Evolutionary conservation across 441 rosid genomes (phyloP), one percentile per base, ranked within the genome.

Genomic region (Gossypium davidsonii): DNA sequence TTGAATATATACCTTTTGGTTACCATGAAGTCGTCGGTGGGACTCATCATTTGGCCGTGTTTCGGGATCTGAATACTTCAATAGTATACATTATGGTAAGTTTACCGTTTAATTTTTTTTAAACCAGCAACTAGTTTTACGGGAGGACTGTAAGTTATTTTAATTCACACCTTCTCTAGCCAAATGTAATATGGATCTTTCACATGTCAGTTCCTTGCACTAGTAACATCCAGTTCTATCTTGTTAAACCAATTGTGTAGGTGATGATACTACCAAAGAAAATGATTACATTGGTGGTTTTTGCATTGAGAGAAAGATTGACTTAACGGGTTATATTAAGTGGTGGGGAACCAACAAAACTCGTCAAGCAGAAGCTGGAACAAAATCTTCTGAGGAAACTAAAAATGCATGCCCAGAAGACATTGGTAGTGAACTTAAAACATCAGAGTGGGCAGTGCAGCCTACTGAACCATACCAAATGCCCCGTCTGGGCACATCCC

Each of bases 271-370:
- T 74, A 85, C 87, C 79, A 78, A 86, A 17, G 94, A 92, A 75
- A 84, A 84, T 79, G 94, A 89, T 78, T 87, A 85, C 79, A 77
- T 83, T 39, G 88, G 97, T 73, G 75, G 87, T 76, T 86, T 92
- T 77, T 86, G 90, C 81, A 78, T 85, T 49, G 98, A 94, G 25
- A 90, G 93, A 83, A 91, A 90, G 82, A 86, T 90, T 51, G 99
- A 92, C 84, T 83, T 94, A 55, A 90, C 99, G 42, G 82, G 87
- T 74, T 84, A 88, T 74, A 85, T 94, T 73, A 94, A 92, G 80
- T 94, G 99, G 99, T 92, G 98, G 98, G 89, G 93, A 17, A 75
- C 83, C 28, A 89, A 83, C 77, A 92, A 85, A 84, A 66, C 79
- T 73, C 88, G 94, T 77, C 98, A 86, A 76, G 79, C 82, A 25